Evolutionary conservation across 805 yeast species (phyloP).

Genomic region (Saturnispora silvae): DNA sequence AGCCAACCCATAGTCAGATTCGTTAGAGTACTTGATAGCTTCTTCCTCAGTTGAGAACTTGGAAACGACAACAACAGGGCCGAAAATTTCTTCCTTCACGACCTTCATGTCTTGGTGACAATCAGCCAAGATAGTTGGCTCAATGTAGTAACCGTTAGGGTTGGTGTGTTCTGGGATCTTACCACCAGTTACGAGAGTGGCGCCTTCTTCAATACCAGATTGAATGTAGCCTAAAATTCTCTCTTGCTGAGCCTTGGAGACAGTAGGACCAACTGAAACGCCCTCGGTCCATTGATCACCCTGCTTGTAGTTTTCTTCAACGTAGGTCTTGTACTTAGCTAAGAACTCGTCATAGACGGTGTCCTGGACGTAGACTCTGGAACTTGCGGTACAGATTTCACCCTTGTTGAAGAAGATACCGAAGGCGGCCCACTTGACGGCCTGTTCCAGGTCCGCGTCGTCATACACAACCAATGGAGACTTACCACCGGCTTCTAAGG

Average conservation of each 20-base stretch:
- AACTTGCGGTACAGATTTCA: conserved; percentile 93
- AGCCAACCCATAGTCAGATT: conserved; percentile 75
- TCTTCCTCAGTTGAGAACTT: conserved; percentile 80
- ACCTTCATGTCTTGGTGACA: conserved; percentile 58
- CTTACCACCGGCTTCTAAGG: conserved; percentile 94
- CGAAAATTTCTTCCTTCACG: conserved; percentile 74
- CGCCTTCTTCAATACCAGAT: conserved; percentile 76
- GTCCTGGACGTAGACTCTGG: conserved; percentile 83
- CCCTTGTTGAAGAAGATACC: conserved; percentile 94
- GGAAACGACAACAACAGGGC: conserved; percentile 81
- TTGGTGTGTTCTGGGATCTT: conserved; percentile 23
- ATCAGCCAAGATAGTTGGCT: conserved; percentile 68
- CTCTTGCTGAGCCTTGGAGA: conserved; percentile 67
- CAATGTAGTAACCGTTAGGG: conserved; percentile 53
- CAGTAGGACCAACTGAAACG: conserved; percentile 87
- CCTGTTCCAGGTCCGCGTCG: conserved; percentile 71
- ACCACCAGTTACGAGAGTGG: conserved; percentile 65
- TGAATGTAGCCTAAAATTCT: conserved; percentile 70
- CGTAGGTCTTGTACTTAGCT: conserved; percentile 43
- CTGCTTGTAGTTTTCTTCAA: conserved; percentile 42
- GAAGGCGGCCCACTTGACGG: conserved; percentile 62
- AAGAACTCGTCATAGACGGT: conserved; percentile 70
- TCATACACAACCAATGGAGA: conserved; percentile 84
- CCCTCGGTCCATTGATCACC: conserved; percentile 80
- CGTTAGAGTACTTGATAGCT: conserved; percentile 68